Conservation (phyloP, 2,329 filamentous ascomycete species). For the Neopestalotiopsis rosae region DNA sequence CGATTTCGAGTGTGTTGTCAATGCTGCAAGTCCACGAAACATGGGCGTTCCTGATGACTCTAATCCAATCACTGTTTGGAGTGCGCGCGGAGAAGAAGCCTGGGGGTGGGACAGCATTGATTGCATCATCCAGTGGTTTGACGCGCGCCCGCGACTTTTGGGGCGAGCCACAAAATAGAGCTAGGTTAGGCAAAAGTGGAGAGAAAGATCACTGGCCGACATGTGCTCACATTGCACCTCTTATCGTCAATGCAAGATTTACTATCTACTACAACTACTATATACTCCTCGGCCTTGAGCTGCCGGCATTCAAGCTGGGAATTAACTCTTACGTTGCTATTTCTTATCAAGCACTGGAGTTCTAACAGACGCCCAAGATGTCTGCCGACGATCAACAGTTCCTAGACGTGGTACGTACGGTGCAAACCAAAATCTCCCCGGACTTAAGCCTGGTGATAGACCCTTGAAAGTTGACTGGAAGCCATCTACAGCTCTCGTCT, state of each 20-base stretch:
- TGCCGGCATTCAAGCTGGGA: not conserved
- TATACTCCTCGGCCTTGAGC: not conserved
- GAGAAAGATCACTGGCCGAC: not conserved
- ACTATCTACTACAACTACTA: not conserved
- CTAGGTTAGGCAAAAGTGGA: not conserved
- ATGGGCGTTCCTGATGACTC: too few relatives aligned
- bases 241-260: not conserved
- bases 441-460: not conserved
- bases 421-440: not conserved
- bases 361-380: slow-evolving; percentile 58
- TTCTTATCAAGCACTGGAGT: not conserved
- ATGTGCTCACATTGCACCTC: not conserved
- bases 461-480: not conserved
- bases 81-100: not conserved
- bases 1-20: too few relatives aligned
- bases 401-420: slow-evolving; percentile 70
- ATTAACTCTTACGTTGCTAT: not conserved
- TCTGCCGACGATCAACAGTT: slow-evolving; percentile 81
- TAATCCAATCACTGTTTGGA: too few relatives aligned
- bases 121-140: slow-evolving; percentile 3
- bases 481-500: slow-evolving; percentile 51
- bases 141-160: not conserved
- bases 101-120: not conserved
- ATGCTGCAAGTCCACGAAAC: too few relatives aligned
- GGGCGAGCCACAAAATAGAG: not conserved